Conservation (phyloP, 2,329 filamentous ascomycete genomes). For the Xylaria sp. region DNA sequence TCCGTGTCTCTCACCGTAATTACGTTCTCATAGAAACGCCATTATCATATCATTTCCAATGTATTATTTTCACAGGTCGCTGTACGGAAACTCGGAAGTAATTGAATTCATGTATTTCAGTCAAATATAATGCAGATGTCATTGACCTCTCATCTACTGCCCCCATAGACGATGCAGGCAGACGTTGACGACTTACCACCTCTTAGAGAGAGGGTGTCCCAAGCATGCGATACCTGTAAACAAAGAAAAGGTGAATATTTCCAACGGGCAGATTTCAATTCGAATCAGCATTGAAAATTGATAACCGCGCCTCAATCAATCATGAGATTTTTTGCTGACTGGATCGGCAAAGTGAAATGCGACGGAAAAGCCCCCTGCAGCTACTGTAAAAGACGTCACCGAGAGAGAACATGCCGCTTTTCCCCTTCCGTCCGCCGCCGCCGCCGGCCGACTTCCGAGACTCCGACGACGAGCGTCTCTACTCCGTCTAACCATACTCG, state of each 20-base stretch:
- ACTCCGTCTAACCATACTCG: not conserved
- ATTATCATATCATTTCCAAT: not conserved
- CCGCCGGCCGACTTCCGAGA: slow-evolving; percentile 43
- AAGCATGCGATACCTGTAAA: slow-evolving; percentile 62
- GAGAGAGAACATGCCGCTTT: slow-evolving; percentile 53
- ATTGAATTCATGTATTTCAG: not conserved
- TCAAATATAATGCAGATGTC: not conserved
- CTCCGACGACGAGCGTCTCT: slow-evolving; percentile 22
- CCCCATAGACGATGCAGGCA: slow-evolving; percentile 16
- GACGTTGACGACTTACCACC: slow-evolving; percentile 25
- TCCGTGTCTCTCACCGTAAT: not conserved
- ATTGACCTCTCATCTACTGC: not conserved
- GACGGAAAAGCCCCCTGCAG: slow-evolving; percentile 59
- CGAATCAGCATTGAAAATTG: not conserved
- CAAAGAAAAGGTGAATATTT: slow-evolving; percentile 50
- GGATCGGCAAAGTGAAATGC: slow-evolving; percentile 51
- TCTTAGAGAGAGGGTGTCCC: slow-evolving; percentile 51
- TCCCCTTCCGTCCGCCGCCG: slow-evolving; percentile 50
- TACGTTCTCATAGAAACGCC: not conserved
- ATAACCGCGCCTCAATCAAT: not conserved
- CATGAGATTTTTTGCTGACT: not conserved
- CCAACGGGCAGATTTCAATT: too few relatives aligned
- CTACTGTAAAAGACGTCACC: slow-evolving; percentile 54
- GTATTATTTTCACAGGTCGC: not conserved
- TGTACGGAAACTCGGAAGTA: not conserved